Base-by-base conservation (phyloP, 1,284 basidiomycete genomes). In the Amylostereum chailletii region DNA sequence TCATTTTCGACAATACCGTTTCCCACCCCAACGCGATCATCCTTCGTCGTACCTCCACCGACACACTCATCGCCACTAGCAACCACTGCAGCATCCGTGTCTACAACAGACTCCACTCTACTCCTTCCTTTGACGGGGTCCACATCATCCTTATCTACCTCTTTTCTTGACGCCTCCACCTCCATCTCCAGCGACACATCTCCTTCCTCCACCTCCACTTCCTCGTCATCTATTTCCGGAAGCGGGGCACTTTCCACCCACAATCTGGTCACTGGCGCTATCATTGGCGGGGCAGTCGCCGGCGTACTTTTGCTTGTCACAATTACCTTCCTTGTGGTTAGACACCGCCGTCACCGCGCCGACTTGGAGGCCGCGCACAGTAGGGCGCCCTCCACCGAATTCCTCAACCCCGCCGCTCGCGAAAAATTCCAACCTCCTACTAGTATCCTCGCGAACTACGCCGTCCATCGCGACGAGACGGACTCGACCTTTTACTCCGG, bases 351-450 rank as follows among this genome's bases (percentile, higher is more conserved):
- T 36, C 62, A 64, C 8, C 19, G 19, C 19, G 19, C 19, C 19
- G 19, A 19, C 19, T n/a, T 44, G 11, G 62, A 68, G 26, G 67
- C 64, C 42, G 65, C 59, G 31, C 45, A 50, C 27, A 69, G 63
- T 40, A 68, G 61, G 9, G 66, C 74, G 3, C 77, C 79, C 1
- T 78, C 78, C 2, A 67, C 74, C 5, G 75, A 77, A 53, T 79
- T 77, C 54, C 59, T 65, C 34, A 40, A 52, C 42, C 42, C 34
- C 34, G 11, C 10, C 2, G 34, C 34, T n/a, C 45, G 31, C 45
- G 33, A 38, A 34, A 32, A 38, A 26, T 46, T 46, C 45, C 32
- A 19, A 19, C 19, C 19, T 19, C 19, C 19, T 19, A 19, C 19
- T 19, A 19, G 19, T 19, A 19, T 19, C 19, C 19, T 19, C 19